Conservation (phyloP, 208 protist species). For the Leishmania martiniquensis region DNA sequence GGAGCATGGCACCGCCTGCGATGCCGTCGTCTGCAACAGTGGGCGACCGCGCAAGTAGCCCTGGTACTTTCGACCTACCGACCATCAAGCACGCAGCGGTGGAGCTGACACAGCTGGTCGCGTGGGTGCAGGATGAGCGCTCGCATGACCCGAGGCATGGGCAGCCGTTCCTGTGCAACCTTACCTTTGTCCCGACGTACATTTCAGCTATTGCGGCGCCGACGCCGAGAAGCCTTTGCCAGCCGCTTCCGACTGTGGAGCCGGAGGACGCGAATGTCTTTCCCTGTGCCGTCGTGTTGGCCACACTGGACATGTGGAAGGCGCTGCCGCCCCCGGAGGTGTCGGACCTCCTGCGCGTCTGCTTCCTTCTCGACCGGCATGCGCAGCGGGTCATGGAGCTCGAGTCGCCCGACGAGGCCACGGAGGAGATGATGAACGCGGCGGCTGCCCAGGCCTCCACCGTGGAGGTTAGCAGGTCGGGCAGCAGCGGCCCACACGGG, state of each 20-base stretch:
- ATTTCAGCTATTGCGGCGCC: conserved; percentile 13
- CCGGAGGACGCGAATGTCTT: conserved; percentile 23
- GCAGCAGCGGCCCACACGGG: neutral
- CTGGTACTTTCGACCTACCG: conserved; percentile 40
- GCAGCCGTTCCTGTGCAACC: conserved; percentile 30
- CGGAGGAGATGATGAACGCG: conserved; percentile 8
- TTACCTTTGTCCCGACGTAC: conserved; percentile 20
- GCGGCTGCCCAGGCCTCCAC: conserved; percentile 4
- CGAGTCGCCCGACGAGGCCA: conserved; percentile 33
- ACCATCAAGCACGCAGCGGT: conserved; percentile 35
- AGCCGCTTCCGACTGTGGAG: neutral
- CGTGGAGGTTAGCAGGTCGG: neutral
- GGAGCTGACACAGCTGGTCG: conserved; percentile 37
- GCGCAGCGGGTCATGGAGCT: conserved; percentile 45
- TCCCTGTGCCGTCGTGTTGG: conserved; percentile 38
- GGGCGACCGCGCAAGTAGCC: too few species aligned
- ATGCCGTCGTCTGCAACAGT: neutral
- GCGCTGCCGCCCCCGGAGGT: conserved; percentile 34
- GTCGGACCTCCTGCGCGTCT: conserved; percentile 58
- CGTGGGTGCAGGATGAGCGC: conserved; percentile 32
- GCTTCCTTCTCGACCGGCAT: conserved; percentile 56
- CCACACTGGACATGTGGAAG: conserved; percentile 52
- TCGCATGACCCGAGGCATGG: conserved; percentile 31
- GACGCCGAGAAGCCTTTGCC: conserved; percentile 15
- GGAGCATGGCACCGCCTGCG: conserved; percentile 25